phyloP scores from a whole-genome alignment of 2,329 filamentous ascomycete genomes.

The Cladosporium sp. region DNA sequence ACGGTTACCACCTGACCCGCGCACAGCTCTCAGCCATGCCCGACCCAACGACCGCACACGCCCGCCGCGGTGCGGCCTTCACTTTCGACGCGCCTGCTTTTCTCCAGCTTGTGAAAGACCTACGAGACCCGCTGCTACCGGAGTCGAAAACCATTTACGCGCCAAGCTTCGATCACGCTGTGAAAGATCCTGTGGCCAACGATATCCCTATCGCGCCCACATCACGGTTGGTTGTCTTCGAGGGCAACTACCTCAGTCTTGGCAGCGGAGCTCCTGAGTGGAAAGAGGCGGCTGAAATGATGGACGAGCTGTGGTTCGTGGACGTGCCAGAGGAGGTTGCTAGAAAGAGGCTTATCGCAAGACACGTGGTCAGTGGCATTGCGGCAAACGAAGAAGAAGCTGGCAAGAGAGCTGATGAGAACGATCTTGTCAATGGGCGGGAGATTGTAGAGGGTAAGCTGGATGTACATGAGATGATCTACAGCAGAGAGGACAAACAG shows the following conservation, averaged over 20 bases:
- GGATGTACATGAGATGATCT: conserved; percentile 65
- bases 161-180: conserved; percentile 74
- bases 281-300: conserved; percentile 60
- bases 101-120: conserved; percentile 58
- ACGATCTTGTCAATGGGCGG: conserved; percentile 81
- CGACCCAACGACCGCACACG: conserved; percentile 69
- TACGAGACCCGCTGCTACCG: conserved; percentile 58
- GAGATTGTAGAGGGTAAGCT: conserved; percentile 70
- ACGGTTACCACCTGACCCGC: conserved; percentile 89
- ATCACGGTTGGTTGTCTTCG: conserved; percentile 68
- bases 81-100: conserved; percentile 86
- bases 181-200: conserved; percentile 69
- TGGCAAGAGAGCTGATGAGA: conserved; percentile 69
- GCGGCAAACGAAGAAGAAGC: conserved; percentile 66
- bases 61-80: conserved; percentile 83
- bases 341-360: conserved; percentile 61
- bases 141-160: conserved; percentile 61
- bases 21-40: conserved; percentile 77
- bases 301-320: conserved; percentile 78
- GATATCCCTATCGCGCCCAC: conserved; percentile 62
- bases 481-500: conserved; percentile 61
- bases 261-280: conserved; percentile 60
- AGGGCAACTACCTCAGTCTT: conserved; percentile 75
- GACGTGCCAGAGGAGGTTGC: conserved; percentile 71
- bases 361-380: conserved; percentile 82